Evolutionary conservation across 225 moss, liverwort and hornwort genomes (phyloP).

Genomic region (Polytrichum commune): DNA sequence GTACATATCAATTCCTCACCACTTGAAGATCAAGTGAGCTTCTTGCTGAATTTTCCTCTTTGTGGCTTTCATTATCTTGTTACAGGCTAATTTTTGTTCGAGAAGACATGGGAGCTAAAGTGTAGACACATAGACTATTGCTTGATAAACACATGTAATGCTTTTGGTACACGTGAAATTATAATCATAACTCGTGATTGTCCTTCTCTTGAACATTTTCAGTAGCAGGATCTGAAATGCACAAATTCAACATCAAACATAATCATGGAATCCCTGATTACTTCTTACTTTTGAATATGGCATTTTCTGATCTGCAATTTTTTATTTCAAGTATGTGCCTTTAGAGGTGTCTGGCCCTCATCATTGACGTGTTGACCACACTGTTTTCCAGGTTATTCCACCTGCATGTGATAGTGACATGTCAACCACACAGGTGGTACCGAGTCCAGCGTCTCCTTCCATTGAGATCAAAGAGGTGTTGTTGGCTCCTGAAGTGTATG

Average conservation of each 20-base stretch:
- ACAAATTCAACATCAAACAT: too few relatives aligned
- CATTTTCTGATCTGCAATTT: too few relatives aligned
- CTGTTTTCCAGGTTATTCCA: conserved; percentile 22
- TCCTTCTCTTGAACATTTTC: background rate
- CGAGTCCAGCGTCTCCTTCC: conserved; percentile 15
- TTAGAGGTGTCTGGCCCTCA: background rate
- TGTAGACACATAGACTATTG: background rate
- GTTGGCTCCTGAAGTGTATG: conserved; percentile 11
- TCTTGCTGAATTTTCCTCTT: too few relatives aligned
- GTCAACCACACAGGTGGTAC: conserved; percentile 29
- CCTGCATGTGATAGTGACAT: conserved; percentile 46
- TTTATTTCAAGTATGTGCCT: too few relatives aligned
- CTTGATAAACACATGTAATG: too few relatives aligned
- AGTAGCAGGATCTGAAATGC: background rate
- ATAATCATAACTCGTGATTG: background rate
- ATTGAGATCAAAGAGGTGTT: conserved; percentile 26
- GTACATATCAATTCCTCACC: conserved; percentile 36
- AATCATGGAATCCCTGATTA: too few relatives aligned
- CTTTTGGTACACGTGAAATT: too few relatives aligned
- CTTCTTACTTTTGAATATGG: too few relatives aligned
- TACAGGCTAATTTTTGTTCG: background rate
- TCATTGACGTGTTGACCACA: background rate
- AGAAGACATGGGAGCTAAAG: conserved; percentile 2
- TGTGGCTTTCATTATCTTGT: too few relatives aligned
- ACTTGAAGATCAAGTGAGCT: conserved; percentile 34